Evolutionary conservation across 2,329 filamentous ascomycete species (phyloP), one percentile per base, ranked within the genome.

Genomic region (Xylaria sp.): DNA sequence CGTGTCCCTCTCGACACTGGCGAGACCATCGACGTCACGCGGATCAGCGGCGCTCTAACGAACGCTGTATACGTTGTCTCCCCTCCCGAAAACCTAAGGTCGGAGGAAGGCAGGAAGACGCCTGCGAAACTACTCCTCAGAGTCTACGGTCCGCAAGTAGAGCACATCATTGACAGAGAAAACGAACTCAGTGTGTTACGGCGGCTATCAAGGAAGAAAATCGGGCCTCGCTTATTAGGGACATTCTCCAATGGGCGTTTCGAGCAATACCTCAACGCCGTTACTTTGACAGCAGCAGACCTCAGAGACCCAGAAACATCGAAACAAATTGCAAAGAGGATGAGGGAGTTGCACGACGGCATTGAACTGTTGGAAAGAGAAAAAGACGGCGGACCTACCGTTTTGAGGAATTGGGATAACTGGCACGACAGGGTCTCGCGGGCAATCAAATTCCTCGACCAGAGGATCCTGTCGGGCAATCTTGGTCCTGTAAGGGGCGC

Each of bases 31-130:
- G 80, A 81, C 1, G 88, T 94, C 5, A 82, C 90, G 71, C 83
- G 90, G 45, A 78, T 95, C 22, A 97, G 93, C 70, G 94, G 94
- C 56, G 94, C 94, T 7, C 75, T 99, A 62, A 99, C 94, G 18
- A 99, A 99, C 69, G 92, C 93, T 9, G 92, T 99, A 34, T 99
- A 97, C 69, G 92, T 96, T 46, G 92, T 97, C 19, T 89, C 86
- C 1, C 92, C 93, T 1, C 92, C 93, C 0, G 76, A 83, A 38
- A 79, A 89, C 34, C 63, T 92, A 6, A 69, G 64, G 9, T 71
- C 56, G n/a, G 67, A 70, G 47, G 48, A 54, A 9, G 60, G 75
- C 46, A 80, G 74, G 65, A 80, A 75, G 58, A 68, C 63, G 19
- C 82, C 83, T 0, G 71, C 74, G 2, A 96, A 96, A 71, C 78